Conservation (phyloP, 306 rosid genomes). For the Cicer pinnatifidum region DNA sequence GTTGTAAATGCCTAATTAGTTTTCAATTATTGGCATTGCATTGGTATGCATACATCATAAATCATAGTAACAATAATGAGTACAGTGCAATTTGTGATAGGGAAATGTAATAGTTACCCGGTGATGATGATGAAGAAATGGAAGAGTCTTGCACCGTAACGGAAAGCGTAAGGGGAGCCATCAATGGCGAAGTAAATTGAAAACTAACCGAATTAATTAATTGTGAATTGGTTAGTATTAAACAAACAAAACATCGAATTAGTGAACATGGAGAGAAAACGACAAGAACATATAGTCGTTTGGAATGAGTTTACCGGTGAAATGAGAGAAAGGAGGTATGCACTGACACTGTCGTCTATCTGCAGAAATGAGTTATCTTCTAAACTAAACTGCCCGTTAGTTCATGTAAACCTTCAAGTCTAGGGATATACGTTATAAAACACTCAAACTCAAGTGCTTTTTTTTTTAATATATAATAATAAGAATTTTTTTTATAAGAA, state of each 20-base stretch:
- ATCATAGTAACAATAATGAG: neutral
- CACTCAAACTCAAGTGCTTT: too few relatives aligned
- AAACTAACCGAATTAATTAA: constrained; percentile 36
- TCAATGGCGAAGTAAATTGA: constrained; percentile 41
- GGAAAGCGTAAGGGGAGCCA: constrained; percentile 64
- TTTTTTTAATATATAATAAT: too few relatives aligned
- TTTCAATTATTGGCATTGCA: neutral
- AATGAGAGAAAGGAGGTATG: neutral
- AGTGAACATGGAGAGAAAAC: neutral
- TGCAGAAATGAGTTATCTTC: neutral
- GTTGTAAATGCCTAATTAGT: neutral
- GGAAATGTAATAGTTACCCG: constrained; percentile 50
- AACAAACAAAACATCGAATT: constrained; percentile 13
- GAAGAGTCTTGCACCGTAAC: constrained; percentile 52
- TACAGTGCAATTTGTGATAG: too few relatives aligned
- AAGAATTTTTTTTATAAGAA: too few relatives aligned
- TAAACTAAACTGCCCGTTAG: neutral
- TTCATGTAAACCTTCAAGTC: neutral
- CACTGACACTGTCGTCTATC: neutral
- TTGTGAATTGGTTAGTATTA: neutral
- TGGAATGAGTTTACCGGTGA: constrained; percentile 27
- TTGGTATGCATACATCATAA: neutral
- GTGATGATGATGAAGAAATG: constrained; percentile 39
- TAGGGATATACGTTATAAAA: too few relatives aligned
- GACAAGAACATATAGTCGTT: constrained; percentile 8